A percentile compares a stretch with the other conserved stretches of the same genome.
These are phyloP conservation scores for Lycium ferocissimum DNA, from an alignment of 257 asterid species.

Conservation along the genomic window DNA sequence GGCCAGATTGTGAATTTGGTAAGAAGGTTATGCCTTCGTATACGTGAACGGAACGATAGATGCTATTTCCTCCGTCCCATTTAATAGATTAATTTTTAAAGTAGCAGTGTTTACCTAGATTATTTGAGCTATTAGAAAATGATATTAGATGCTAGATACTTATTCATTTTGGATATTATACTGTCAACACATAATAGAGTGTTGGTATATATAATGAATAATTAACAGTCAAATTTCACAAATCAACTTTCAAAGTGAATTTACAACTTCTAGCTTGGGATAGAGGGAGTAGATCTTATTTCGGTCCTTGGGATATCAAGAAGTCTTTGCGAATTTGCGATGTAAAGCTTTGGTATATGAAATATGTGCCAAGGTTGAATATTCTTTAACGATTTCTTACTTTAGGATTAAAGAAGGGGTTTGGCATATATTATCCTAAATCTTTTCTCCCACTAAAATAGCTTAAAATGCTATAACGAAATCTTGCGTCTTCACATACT, in stretches of 20 bases:
- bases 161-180: background rate
- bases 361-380: background rate
- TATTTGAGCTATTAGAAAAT: background rate
- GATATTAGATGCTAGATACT: background rate
- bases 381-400: background rate
- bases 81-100: background rate
- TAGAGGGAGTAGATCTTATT: background rate
- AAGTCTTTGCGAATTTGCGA: conserved; percentile 14
- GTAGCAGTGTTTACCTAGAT: background rate
- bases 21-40: background rate
- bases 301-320: background rate
- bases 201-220: background rate
- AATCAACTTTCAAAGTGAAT: background rate
- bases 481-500: background rate
- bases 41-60: background rate
- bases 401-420: background rate
- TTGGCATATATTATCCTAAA: background rate
- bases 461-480: background rate
- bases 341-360: background rate
- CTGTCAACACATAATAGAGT: background rate
- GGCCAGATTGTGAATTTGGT: background rate
- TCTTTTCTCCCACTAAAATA: too few relatives aligned
- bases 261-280: background rate
- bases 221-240: background rate
- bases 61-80: background rate